phyloP scores from a whole-genome alignment of 2,329 filamentous ascomycete genomes.

The Penicillium sp. region DNA sequence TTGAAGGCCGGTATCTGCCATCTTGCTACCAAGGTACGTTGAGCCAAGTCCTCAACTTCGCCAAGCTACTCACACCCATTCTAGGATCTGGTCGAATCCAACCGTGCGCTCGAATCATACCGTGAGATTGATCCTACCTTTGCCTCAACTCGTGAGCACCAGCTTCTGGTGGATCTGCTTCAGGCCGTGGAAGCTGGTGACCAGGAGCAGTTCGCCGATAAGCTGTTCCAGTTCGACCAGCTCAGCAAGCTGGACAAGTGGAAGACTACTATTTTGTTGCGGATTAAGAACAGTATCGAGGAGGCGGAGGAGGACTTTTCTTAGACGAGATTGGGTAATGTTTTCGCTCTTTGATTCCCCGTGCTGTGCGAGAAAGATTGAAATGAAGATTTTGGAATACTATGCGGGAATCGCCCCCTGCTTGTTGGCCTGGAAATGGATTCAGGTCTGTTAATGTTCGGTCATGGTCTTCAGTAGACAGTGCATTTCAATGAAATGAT shows the following conservation, averaged over 20 bases:
- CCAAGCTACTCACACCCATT: slow-evolving; percentile 1
- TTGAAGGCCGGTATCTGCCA: slow-evolving; percentile 92
- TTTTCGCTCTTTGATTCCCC: slow-evolving; percentile 23
- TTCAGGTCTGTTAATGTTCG: background rate
- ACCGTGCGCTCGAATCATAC: slow-evolving; percentile 77
- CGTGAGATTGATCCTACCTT: slow-evolving; percentile 75
- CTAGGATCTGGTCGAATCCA: slow-evolving; percentile 68
- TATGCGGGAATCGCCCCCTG: slow-evolving; percentile 2
- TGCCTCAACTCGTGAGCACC: slow-evolving; percentile 69
- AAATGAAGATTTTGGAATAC: slow-evolving; percentile 10
- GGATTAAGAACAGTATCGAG: slow-evolving; percentile 79
- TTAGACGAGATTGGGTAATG: slow-evolving; percentile 35
- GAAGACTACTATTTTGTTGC: slow-evolving; percentile 83
- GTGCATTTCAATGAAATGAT: slow-evolving; percentile 3
- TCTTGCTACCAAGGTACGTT: slow-evolving; percentile 56
- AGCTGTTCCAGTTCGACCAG: slow-evolving; percentile 84
- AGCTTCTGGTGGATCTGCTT: slow-evolving; percentile 71
- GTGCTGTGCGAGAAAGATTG: slow-evolving; percentile 17
- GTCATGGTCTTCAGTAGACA: background rate
- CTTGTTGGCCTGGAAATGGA: slow-evolving; percentile 6
- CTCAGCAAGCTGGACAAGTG: slow-evolving; percentile 92
- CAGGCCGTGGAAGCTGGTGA: slow-evolving; percentile 72
- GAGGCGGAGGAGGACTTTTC: slow-evolving; percentile 65
- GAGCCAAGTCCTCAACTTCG: background rate
- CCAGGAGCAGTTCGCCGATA: slow-evolving; percentile 77